Percentiles rank a stretch among this genome's conserved stretches.
These are phyloP conservation scores for Kodamaea alishanica DNA, from an alignment of 1,139 yeast species.

Conservation along the genomic window DNA sequence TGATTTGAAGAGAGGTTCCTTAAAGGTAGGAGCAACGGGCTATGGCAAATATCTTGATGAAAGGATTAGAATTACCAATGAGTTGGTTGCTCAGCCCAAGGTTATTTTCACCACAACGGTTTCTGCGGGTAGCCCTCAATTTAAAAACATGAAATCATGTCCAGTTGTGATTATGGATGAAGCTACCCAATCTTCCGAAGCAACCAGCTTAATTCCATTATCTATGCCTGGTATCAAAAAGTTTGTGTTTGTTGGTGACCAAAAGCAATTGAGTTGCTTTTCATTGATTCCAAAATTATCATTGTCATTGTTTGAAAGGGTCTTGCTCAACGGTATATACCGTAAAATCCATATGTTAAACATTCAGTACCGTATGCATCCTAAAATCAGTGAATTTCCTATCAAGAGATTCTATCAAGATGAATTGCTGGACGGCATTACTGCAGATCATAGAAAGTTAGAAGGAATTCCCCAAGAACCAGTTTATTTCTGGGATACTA, in stretches of 20 bases:
- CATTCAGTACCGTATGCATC: slow-evolving; percentile 74
- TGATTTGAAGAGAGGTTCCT: slow-evolving; percentile 38
- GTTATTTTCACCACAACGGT: slow-evolving; percentile 71
- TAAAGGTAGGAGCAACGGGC: slow-evolving; percentile 35
- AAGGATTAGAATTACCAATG: slow-evolving; percentile 42
- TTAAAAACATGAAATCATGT: slow-evolving; percentile 51
- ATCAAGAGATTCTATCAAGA: slow-evolving; percentile 53
- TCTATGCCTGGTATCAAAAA: slow-evolving; percentile 65
- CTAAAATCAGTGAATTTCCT: slow-evolving; percentile 57
- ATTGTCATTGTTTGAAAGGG: slow-evolving; percentile 57
- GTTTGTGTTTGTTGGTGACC: slow-evolving; percentile 73
- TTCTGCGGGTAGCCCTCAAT: slow-evolving; percentile 63
- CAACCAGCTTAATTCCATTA: slow-evolving; percentile 64
- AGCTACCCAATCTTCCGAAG: slow-evolving; percentile 55
- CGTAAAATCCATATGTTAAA: slow-evolving; percentile 63
- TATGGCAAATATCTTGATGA: slow-evolving; percentile 48
- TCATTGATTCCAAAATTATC: slow-evolving; percentile 61
- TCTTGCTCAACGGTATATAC: slow-evolving; percentile 53
- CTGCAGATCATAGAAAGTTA: slow-evolving; percentile 43
- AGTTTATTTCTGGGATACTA: slow-evolving; percentile 52
- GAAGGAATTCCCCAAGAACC: slow-evolving; percentile 43
- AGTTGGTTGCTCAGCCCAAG: slow-evolving; percentile 59
- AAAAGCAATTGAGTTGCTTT: slow-evolving; percentile 60
- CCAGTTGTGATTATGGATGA: slow-evolving; percentile 65
- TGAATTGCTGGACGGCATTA: slow-evolving; percentile 56